A percentile compares a stretch with the other conserved stretches of the same genome.
Evolutionary conservation across 495 filamentous ascomycete genomes (phyloP).

Genomic region (Tuber brumale): DNA sequence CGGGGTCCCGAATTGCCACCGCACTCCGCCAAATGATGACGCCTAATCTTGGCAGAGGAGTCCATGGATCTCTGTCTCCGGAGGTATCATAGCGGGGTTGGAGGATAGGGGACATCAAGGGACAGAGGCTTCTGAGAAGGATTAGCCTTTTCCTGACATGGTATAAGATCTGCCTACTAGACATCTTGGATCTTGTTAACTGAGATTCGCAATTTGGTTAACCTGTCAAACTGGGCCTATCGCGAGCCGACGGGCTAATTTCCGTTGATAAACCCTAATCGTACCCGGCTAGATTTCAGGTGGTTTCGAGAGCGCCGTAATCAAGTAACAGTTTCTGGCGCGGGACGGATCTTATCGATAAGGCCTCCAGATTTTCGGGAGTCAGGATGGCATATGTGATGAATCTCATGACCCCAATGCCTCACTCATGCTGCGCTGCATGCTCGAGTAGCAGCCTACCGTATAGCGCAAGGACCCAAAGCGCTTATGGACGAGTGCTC

Average conservation of each 20-base stretch:
- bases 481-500: not conserved
- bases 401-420: not conserved
- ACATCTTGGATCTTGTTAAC: not conserved
- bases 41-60: too few relatives aligned
- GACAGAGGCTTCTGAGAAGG: not conserved
- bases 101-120: too few relatives aligned
- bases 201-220: not conserved
- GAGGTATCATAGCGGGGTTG: too few relatives aligned
- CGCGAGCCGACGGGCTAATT: not conserved
- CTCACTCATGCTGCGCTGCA: not conserved
- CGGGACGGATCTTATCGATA: not conserved
- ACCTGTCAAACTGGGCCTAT: not conserved
- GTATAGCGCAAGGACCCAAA: not conserved
- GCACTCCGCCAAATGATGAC: too few relatives aligned
- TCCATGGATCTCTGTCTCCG: too few relatives aligned
- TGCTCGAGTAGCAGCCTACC: not conserved
- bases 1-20: too few relatives aligned
- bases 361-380: not conserved
- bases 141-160: not conserved
- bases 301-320: not conserved
- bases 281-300: not conserved
- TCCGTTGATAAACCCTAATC: not conserved
- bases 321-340: not conserved
- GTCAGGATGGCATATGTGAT: not conserved
- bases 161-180: too few relatives aligned